Evolutionary conservation across 2,329 filamentous ascomycete species (phyloP), one percentile per base, ranked within the genome.

Genomic region (Penicillium sp.): DNA sequence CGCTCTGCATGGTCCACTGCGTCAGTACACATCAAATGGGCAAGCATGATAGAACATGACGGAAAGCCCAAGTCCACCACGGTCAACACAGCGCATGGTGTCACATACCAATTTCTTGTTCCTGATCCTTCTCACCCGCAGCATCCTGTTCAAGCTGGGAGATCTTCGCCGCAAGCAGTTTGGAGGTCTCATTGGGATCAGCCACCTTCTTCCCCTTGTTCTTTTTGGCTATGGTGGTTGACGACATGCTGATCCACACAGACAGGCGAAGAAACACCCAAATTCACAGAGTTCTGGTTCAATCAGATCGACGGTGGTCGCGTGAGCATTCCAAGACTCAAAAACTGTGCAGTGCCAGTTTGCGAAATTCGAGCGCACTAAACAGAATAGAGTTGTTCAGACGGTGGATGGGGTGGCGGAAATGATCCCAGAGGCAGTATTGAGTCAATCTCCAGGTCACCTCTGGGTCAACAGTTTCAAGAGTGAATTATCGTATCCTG

Each of bases 91-190:
- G 27, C 28, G 43, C 32, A 47, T 40, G 43, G 43, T 45, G 42
- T 42, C 43, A 79, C 83, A 66, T 75, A 95, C 90, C 89, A 67
- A 98, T 96, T 76, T 97, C 93, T 52, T 86, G 82, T 72, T 96
- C 90, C 71, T 96, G 89, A 60, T 95, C 91, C 70, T 94, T 95
- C 67, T 95, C 90, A 50, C 89, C 88, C 9, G 90, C 90, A 43
- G 86, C 88, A 76, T 96, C 90, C 54, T 89, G 86, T 70, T 98
- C 93, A 50, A 98, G 76, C 73, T 97, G 93, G 24, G 90, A 91
- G 66, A 98, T 96, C 65, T 94, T 89, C 53, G 90, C 89, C 54
- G 90, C 86, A 44, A 98, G 81, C 55, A 96, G 80, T 71, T 95
- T 94, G 52, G 89, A 89, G 40, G 90, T 90, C 71, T 97, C 93